These are phyloP conservation scores for Raddia guianensis DNA, from an alignment of 176 grass and related monocot species.

Conservation along the genomic window DNA sequence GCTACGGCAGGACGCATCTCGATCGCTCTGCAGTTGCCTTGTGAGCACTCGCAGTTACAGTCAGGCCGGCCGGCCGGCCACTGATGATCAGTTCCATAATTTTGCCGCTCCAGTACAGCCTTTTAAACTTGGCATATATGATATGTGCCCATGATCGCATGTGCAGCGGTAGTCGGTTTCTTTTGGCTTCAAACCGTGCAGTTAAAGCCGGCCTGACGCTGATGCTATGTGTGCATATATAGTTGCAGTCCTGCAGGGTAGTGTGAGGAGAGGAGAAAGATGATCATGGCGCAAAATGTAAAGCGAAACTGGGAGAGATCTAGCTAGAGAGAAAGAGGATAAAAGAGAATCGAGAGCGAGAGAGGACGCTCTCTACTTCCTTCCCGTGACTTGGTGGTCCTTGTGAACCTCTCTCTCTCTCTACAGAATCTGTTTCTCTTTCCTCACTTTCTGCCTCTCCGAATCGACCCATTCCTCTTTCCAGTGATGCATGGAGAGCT, in stretches of 20 bases:
- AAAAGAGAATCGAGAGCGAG: neutral
- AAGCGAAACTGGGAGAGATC: neutral
- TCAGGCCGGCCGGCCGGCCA: neutral
- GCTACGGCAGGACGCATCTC: neutral
- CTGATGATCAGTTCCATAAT: neutral
- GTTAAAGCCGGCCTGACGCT: neutral
- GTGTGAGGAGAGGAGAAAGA: neutral
- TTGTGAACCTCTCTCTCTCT: conserved; percentile 18
- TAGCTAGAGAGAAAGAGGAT: neutral
- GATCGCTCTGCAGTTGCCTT: conserved; percentile 27
- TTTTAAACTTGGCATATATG: neutral
- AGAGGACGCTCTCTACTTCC: neutral
- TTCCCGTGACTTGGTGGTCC: conserved; percentile 64
- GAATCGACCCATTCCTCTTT: conserved; percentile 41
- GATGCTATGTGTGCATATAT: neutral
- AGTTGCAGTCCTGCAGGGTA: neutral
- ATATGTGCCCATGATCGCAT: neutral
- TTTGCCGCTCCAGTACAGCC: conserved; percentile 12
- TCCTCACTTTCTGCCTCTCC: conserved; percentile 2
- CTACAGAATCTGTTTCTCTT: conserved; percentile 1
- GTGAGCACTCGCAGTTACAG: conserved; percentile 28
- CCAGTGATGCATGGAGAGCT: conserved; percentile 34
- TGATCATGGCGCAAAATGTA: neutral
- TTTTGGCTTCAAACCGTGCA: conserved; percentile 1
- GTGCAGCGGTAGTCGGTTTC: neutral